A percentile compares a stretch with the other conserved stretches of the same genome.
These are phyloP conservation scores for Hemileccinum rubropunctum DNA, from an alignment of 768 basidiomycete genomes.

Conservation along the genomic window DNA sequence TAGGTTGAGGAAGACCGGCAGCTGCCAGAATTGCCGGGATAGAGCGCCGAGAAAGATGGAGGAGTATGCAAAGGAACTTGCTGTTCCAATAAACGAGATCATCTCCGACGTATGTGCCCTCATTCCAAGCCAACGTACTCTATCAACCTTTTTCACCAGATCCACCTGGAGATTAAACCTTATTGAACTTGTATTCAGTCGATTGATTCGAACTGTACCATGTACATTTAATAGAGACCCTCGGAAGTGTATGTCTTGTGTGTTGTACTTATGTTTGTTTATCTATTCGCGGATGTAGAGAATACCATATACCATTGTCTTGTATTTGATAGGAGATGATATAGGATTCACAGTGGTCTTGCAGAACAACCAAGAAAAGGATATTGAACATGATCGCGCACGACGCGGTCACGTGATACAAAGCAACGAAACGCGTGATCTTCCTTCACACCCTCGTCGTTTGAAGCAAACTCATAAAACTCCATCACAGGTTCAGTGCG, in stretches of 20 bases:
- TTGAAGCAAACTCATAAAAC: neutral
- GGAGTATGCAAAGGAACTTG: constrained; percentile 29
- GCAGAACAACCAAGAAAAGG: too few species aligned
- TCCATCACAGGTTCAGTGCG: constrained; percentile 2
- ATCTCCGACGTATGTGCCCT: constrained; percentile 26
- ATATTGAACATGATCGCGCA: too few species aligned
- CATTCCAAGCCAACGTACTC: neutral
- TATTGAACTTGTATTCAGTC: constrained; percentile 18
- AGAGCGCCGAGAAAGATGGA: constrained; percentile 30
- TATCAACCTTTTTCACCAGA: constrained; percentile 10
- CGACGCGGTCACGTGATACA: constrained; percentile 26
- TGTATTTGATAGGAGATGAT: too few species aligned
- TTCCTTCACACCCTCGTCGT: neutral
- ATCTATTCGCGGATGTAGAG: constrained; percentile 1
- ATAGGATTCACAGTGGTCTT: too few species aligned
- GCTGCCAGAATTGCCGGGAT: constrained; percentile 28
- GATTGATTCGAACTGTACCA: constrained; percentile 11
- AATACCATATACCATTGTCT: neutral
- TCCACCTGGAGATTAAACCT: constrained; percentile 28
- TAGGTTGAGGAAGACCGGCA: constrained; percentile 30
- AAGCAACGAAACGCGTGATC: constrained; percentile 19
- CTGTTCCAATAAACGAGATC: constrained; percentile 26
- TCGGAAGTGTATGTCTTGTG: neutral
- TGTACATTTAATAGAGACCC: neutral
- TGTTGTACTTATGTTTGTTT: constrained; percentile 4